These are phyloP conservation scores for Solanum piurae DNA, from an alignment of 257 asterid genomes.

Conservation along the genomic window DNA sequence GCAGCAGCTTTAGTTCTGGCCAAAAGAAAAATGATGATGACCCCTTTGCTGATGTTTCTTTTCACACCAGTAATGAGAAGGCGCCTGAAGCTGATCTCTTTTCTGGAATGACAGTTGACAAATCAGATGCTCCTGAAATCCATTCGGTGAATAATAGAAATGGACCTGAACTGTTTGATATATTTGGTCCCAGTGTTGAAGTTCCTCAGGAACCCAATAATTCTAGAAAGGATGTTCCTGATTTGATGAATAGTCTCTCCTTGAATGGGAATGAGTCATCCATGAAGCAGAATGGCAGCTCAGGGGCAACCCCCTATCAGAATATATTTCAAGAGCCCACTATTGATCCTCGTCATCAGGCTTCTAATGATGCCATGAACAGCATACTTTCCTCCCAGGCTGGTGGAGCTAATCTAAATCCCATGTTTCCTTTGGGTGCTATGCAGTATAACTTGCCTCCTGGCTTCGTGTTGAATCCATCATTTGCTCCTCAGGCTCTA, in stretches of 20 bases:
- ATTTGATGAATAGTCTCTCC: conserved; percentile 52
- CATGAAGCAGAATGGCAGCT: conserved; percentile 27
- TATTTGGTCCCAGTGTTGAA: conserved; percentile 44
- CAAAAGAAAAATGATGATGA: conserved; percentile 57
- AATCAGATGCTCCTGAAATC: conserved; percentile 26
- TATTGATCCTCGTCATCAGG: conserved; percentile 20
- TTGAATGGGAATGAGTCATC: conserved; percentile 37
- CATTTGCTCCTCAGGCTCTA: conserved; percentile 53
- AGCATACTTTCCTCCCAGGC: conserved; percentile 43
- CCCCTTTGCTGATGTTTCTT: conserved; percentile 94
- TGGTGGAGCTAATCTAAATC: conserved; percentile 38
- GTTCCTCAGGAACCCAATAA: conserved; percentile 23
- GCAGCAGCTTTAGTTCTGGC: conserved; percentile 19
- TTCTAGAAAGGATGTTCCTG: conserved; percentile 30
- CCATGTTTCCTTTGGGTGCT: conserved; percentile 50
- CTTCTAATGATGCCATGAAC: conserved; percentile 35
- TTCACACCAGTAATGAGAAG: conserved; percentile 40
- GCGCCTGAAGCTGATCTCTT: conserved; percentile 49
- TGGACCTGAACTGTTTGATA: conserved; percentile 51
- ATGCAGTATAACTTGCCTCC: conserved; percentile 56
- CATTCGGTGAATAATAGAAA: conserved; percentile 18
- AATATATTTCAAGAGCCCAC: conserved; percentile 19
- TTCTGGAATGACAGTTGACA: conserved; percentile 49
- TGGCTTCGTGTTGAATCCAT: conserved; percentile 58
- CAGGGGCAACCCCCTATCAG: conserved; percentile 15